Evolutionary conservation across 805 yeast genomes (phyloP), one percentile per base, ranked within the genome.

Genomic region (Saccharomycopsis fermentans): DNA sequence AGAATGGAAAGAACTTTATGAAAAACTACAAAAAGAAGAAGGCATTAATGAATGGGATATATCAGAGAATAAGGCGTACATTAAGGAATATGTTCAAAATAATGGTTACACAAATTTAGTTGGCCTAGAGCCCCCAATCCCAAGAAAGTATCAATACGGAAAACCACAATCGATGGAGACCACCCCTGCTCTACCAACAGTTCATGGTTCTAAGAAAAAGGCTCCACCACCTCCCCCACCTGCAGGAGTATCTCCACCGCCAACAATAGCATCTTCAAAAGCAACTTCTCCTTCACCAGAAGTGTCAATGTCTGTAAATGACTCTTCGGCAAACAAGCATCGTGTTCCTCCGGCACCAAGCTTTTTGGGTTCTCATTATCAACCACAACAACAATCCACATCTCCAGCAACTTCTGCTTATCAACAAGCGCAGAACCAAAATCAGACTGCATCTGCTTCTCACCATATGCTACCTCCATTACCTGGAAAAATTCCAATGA

Each of bases 21-120:
- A 79, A 8, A 90, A 86, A 66, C 75, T 89, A 57, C 62, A 61
- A 32, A 92, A 84, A 47, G 76, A 79, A 19, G 85, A 86, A 57
- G 96, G 96, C 0, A 89, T 89, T 59, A 71, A 88, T 0, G 95
- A 89, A 66, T 96, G 88, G 64, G 85, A 87, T 91, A 88, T 89
- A 68, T 94, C 91, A 0, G 92, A 87, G 56, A 87, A 89, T 67
- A 76, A 90, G 60, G 87, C 86, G 60, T 87, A 88, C 68, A 87
- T 89, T 67, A 89, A 87, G 69, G 84, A 83, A 57, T 89, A 86
- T 67, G 86, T 89, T 59, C 73, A 81, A 3, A 75, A 84, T 65
- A 84, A 82, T 68, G 89, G 94, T 57, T 54, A 55, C 19, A 87
- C 91, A 24, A 85, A 94, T 35, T 73, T 92, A 70, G 86, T 86